Evolutionary conservation across 192 early-diverging fungal species (phyloP).

Genomic region (Coemansia umbellata): DNA sequence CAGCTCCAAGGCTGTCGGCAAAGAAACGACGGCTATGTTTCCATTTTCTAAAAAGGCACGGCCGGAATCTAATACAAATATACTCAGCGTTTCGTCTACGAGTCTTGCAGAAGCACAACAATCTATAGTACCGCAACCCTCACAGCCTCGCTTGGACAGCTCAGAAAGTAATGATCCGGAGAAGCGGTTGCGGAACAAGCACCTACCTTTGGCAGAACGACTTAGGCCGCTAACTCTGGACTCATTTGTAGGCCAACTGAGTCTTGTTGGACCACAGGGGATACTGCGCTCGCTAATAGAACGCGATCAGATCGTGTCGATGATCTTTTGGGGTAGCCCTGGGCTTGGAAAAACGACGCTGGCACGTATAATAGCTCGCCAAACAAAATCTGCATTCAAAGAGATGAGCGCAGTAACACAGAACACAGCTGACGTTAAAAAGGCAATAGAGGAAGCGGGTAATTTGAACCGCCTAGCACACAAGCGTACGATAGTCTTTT

Average conservation of each 20-base stretch:
- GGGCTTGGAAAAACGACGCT: constrained; percentile 62
- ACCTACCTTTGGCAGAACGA: constrained; percentile 43
- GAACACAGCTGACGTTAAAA: constrained; percentile 59
- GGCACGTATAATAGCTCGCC: constrained; percentile 55
- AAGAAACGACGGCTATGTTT: too few species aligned
- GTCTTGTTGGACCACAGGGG: constrained; percentile 61
- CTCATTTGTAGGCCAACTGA: constrained; percentile 69
- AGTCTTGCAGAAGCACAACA: neutral
- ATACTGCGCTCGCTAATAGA: constrained; percentile 65
- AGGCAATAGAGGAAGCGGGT: constrained; percentile 67
- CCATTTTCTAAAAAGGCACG: neutral
- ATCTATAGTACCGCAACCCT: neutral
- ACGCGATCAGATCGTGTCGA: constrained; percentile 63
- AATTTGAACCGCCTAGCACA: constrained; percentile 54
- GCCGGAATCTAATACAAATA: neutral
- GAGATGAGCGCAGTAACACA: constrained; percentile 57
- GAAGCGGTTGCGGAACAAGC: constrained; percentile 18
- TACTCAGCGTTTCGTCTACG: too few species aligned
- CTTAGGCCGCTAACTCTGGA: constrained; percentile 52
- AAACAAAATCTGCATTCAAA: constrained; percentile 31
- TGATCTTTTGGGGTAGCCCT: constrained; percentile 75
- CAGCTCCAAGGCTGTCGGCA: too few species aligned
- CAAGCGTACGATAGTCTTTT: constrained; percentile 68
- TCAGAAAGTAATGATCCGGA: neutral
- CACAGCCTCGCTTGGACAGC: neutral